Evolutionary conservation across 208 protist genomes (phyloP), one percentile per base, ranked within the genome.

Genomic region (Wallacemonas sp.): DNA sequence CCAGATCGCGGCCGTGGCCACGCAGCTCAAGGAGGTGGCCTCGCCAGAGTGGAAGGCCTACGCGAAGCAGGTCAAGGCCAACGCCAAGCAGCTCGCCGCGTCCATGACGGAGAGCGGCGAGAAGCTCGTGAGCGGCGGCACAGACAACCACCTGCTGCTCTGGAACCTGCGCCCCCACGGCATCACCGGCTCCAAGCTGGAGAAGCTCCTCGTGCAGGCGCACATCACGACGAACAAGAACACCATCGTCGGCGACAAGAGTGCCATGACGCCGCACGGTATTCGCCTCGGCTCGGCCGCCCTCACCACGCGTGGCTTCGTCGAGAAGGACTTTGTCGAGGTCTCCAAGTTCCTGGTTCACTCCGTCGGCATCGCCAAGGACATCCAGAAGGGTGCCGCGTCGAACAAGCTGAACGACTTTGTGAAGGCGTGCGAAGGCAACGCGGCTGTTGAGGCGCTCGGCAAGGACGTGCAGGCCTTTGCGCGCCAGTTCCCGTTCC

Each of bases 91-190:
- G 1, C 62, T 98, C 9, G 89, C 90, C 12, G 47, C 72, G 1
- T 27, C 33, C 23, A 75, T 99, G 3, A 68, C 79, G n/a, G 44
- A 74, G 2, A 27, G 60, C 27, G 96, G 96, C 17, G 92, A 97
- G 75, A 58, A 64, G 11, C 61, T 98, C 3, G 92, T 96, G 8
- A 97, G 94, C 2, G 82, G 77, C 36, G 97, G 97, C 32, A 98
- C 97, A 14, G 97, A 99, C 55, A 99, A 98, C 74, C 97, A 99
- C 73, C 70, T 98, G 4, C 52, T 98, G 11, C 77, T 99, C 5
- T 96, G 89, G 93, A 94, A 99, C 76, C 54, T 99, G 14, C 80
- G 96, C 44, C 85, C 82, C 36, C 77, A 96, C 36, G 74, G 68
- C 14, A 24, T 98, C 38, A 96, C 91, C 34, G 97, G 97, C 49